phyloP scores from a whole-genome alignment of 345 rosid genomes.

The Noccaea caerulescens region DNA sequence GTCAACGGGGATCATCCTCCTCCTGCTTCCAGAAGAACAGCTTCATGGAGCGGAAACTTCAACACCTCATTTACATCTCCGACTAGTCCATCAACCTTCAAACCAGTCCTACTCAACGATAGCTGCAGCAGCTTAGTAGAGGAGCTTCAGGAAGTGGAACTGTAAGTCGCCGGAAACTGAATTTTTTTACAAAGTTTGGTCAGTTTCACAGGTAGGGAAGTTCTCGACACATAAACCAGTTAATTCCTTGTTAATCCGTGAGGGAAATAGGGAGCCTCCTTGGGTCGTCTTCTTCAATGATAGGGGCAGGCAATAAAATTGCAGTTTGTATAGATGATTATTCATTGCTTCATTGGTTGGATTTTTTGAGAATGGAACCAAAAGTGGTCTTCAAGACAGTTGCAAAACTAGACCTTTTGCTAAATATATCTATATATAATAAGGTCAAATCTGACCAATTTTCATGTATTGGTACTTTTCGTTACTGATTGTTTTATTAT shows the following conservation, averaged over 20 bases:
- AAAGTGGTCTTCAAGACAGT: slow-evolving; percentile 27
- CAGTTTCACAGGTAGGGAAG: slow-evolving; percentile 2
- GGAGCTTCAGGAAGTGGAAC: slow-evolving; percentile 94
- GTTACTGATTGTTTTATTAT: not conserved
- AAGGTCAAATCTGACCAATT: slow-evolving; percentile 36
- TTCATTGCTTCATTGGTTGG: slow-evolving; percentile 35
- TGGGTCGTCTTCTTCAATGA: slow-evolving; percentile 22
- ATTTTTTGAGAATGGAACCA: slow-evolving; percentile 32
- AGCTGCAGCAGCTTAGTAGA: slow-evolving; percentile 66
- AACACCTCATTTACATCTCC: slow-evolving; percentile 49
- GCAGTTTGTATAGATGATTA: slow-evolving; percentile 37
- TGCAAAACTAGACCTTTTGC: slow-evolving; percentile 29
- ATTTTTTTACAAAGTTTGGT: slow-evolving; percentile 6
- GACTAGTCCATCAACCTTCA: slow-evolving; percentile 32
- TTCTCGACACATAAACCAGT: slow-evolving; percentile 18
- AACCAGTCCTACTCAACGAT: slow-evolving; percentile 46
- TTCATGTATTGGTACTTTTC: slow-evolving; percentile 10
- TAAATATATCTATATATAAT: slow-evolving; percentile 29
- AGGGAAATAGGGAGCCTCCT: slow-evolving; percentile 18
- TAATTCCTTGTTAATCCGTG: slow-evolving; percentile 15
- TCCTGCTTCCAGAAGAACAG: slow-evolving; percentile 64
- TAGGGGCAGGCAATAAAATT: slow-evolving; percentile 21
- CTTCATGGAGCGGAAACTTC: slow-evolving; percentile 90
- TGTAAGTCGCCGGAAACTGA: slow-evolving; percentile 51
- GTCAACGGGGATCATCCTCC: slow-evolving; percentile 39